Evolutionary conservation across 352 stramenopile species (phyloP).

Genomic region (Globisporangium emineosum): DNA sequence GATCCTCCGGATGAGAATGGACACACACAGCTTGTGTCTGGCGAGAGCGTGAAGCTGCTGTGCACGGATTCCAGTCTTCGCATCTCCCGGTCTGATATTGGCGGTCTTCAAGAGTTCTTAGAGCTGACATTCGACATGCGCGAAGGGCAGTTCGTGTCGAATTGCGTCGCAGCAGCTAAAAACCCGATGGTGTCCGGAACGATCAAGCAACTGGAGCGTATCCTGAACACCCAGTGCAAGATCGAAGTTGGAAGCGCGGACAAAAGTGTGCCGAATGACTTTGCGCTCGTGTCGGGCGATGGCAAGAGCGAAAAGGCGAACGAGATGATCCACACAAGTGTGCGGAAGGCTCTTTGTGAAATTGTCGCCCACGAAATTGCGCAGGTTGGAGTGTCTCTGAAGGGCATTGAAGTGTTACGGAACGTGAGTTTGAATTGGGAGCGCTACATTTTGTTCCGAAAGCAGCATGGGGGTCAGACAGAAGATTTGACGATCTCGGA

Average conservation of each 20-base stretch:
- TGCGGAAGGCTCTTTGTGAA: constrained; percentile 73
- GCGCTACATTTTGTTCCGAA: constrained; percentile 78
- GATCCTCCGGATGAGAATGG: constrained; percentile 55
- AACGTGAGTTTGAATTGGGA: constrained; percentile 85
- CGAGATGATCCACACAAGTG: constrained; percentile 64
- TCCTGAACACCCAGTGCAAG: constrained; percentile 79
- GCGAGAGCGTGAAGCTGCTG: constrained; percentile 65
- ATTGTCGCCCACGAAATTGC: constrained; percentile 83
- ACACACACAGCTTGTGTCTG: constrained; percentile 62
- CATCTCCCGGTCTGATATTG: constrained; percentile 68
- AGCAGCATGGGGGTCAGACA: constrained; percentile 72
- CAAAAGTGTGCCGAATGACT: constrained; percentile 49
- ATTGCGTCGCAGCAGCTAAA: constrained; percentile 62
- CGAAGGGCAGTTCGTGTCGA: constrained; percentile 64
- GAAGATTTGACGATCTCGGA: constrained; percentile 84
- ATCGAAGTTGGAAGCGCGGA: constrained; percentile 56
- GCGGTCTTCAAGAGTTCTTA: constrained; percentile 70
- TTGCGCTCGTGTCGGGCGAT: constrained; percentile 68
- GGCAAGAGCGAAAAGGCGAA: constrained; percentile 69
- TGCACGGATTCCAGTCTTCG: constrained; percentile 60
- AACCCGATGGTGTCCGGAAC: constrained; percentile 48
- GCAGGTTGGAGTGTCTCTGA: constrained; percentile 69
- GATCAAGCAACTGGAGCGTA: constrained; percentile 62
- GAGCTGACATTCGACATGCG: constrained; percentile 83
- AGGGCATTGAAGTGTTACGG: constrained; percentile 77